A percentile compares a stretch with the other conserved stretches of the same genome.
Evolutionary conservation across 805 yeast genomes (phyloP).

Genomic region (Saturnispora ahearnii): DNA sequence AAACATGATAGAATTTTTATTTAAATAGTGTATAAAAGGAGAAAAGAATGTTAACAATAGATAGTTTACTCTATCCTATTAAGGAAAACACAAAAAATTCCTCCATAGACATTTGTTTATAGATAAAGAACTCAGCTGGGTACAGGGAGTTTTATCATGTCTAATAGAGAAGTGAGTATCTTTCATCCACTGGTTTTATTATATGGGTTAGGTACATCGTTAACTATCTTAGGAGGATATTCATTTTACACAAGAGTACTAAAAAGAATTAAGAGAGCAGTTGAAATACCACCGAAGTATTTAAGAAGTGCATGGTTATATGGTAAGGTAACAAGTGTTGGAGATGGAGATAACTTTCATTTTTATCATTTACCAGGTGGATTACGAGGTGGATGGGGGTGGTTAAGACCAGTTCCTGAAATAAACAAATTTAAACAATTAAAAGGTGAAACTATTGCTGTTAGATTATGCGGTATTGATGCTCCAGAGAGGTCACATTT

Average conservation of each 20-base stretch:
- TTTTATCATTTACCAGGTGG: conserved; percentile 95
- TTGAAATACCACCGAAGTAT: conserved; percentile 39
- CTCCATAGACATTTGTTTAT: neutral
- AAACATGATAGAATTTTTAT: neutral
- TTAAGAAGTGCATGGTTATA: conserved; percentile 38
- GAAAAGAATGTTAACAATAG: neutral
- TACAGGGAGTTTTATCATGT: conserved; percentile 2
- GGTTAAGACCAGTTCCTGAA: conserved; percentile 65
- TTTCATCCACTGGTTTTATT: conserved; percentile 25
- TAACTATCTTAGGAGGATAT: conserved; percentile 33
- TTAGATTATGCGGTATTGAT: conserved; percentile 86
- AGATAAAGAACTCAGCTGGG: neutral
- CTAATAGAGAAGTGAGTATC: conserved; percentile 14
- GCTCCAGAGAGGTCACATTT: conserved; percentile 96
- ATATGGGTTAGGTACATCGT: conserved; percentile 24
- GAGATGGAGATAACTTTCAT: conserved; percentile 93
- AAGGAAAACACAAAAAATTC: neutral
- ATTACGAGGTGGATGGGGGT: conserved; percentile 80
- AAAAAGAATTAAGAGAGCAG: conserved; percentile 41
- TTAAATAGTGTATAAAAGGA: neutral
- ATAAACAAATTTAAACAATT: conserved; percentile 36
- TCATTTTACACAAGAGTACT: conserved; percentile 37
- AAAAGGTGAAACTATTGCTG: conserved; percentile 62
- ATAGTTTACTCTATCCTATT: neutral
- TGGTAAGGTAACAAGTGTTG: conserved; percentile 83